A percentile compares a stretch with the other conserved stretches of the same genome.
Evolutionary conservation across 768 basidiomycete species (phyloP).

Genomic region (Mycena olivaceomarginata): DNA sequence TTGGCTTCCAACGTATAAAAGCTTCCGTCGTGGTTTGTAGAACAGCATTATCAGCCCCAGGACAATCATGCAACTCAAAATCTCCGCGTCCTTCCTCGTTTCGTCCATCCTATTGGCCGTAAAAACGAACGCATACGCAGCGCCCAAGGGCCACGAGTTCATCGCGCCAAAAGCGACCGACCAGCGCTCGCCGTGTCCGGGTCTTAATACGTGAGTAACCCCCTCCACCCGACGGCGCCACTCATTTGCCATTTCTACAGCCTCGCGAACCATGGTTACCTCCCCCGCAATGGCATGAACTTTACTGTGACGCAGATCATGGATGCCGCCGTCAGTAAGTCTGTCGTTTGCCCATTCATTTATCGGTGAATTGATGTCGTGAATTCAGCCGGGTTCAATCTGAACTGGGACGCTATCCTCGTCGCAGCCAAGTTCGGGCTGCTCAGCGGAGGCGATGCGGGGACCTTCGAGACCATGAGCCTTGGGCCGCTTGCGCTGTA

Average conservation of each 20-base stretch:
- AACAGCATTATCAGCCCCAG: neutral
- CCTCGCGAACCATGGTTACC: neutral
- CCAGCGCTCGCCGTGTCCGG: neutral
- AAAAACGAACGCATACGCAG: neutral
- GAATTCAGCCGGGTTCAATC: neutral
- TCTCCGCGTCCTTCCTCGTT: neutral
- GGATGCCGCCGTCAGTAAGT: neutral
- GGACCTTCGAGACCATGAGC: neutral
- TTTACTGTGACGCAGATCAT: neutral
- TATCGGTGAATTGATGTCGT: too few relatives aligned
- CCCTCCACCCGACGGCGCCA: neutral
- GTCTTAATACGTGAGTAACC: neutral
- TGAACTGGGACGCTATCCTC: neutral
- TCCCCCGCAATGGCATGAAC: neutral
- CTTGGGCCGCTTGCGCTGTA: neutral
- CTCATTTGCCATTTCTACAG: neutral
- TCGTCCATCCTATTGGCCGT: neutral
- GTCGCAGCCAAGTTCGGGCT: neutral
- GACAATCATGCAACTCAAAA: neutral
- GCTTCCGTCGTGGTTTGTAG: neutral
- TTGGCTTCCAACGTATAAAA: neutral
- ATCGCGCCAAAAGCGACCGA: neutral
- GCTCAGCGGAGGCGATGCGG: neutral
- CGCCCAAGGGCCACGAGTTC: neutral
- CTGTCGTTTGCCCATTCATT: neutral